Evolutionary conservation across 1,139 yeast species (phyloP).

Genomic region (Diutina catenulata): DNA sequence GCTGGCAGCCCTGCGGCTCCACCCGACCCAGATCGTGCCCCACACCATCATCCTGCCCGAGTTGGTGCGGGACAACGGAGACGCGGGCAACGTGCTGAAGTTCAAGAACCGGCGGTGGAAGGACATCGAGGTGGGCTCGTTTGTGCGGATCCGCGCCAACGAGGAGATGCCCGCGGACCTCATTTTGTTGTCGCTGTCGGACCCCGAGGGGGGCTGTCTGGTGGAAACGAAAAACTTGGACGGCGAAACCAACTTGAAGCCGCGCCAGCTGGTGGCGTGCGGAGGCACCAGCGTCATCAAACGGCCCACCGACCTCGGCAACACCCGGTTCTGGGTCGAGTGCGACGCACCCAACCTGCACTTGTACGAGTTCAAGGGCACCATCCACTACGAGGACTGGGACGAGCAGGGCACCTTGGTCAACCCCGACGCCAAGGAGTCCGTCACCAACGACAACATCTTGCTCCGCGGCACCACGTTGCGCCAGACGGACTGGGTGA

Average conservation of each 20-base stretch:
- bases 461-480: conserved; percentile 84
- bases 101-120: conserved; percentile 80
- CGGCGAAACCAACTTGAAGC: conserved; percentile 91
- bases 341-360: conserved; percentile 85
- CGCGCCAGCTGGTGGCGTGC: conserved; percentile 61
- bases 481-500: conserved; percentile 87
- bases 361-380: conserved; percentile 79
- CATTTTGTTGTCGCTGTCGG: conserved; percentile 69
- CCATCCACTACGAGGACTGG: conserved; percentile 48
- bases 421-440: conserved; percentile 47
- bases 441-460: conserved; percentile 69
- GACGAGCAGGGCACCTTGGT: conserved; percentile 25
- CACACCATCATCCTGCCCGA: conserved; percentile 26
- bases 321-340: conserved; percentile 73
- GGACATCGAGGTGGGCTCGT: conserved; percentile 79
- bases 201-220: conserved; percentile 81
- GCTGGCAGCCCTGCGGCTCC: neutral
- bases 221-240: conserved; percentile 91
- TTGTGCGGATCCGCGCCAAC: conserved; percentile 70
- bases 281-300: conserved; percentile 44
- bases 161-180: conserved; percentile 94
- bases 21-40: conserved; percentile 10
- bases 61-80: conserved; percentile 14
- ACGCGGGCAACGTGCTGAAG: conserved; percentile 14
- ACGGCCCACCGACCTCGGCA: conserved; percentile 62